Base-by-base conservation (phyloP, 768 basidiomycete species). In the Rhizopogon roseolus region DNA sequence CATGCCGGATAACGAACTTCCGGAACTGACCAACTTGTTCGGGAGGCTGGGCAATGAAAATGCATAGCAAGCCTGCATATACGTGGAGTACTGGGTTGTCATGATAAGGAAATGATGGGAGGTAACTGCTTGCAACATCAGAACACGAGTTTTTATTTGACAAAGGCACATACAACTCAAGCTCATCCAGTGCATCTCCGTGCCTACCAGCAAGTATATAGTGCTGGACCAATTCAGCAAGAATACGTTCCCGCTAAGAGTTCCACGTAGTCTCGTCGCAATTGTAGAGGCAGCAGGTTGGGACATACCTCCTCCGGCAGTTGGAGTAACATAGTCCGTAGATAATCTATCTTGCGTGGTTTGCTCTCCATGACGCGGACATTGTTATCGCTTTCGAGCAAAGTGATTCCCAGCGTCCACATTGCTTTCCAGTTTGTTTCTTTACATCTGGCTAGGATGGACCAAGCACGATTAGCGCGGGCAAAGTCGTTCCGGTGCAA, bases 21-120 rank as follows among this genome's bases (percentile, higher is more conserved):
- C 8, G 28, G 16, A 50, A 43, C 39, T 36, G 40, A 51, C 39
- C 44, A 42, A 43, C 37, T 40, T 44, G 49, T 32, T 25, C 52
- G 5, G 55, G n/a, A 1, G 67, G 68, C 57, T 82, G 83, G 10
- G 81, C 77, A n/a, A 82, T 68, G 60, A 86, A 81, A 22, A 93
- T 71, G 27, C 77, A 80, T 11, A 90, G 71, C 50, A 95, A 69
- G 1, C 90, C 93, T 3, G 93, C 92, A 57, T 95, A 94, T 14
- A 84, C 74, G 62, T 96, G 90, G 28, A 96, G 73, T 6, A 84
- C 71, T 1, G 87, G 79, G 58, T 91, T 90, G 59, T 92, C 88
- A 63, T 85, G 86, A 72, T 85, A 96, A 2, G 94, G 94, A 65
- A 89, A 87, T 2, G 90, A 88, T 1, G 92, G 90, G 5, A 96